These are phyloP conservation scores for Neophaeococcomyces mojaviensis DNA, from an alignment of 2,329 filamentous ascomycete species.

Conservation along the genomic window DNA sequence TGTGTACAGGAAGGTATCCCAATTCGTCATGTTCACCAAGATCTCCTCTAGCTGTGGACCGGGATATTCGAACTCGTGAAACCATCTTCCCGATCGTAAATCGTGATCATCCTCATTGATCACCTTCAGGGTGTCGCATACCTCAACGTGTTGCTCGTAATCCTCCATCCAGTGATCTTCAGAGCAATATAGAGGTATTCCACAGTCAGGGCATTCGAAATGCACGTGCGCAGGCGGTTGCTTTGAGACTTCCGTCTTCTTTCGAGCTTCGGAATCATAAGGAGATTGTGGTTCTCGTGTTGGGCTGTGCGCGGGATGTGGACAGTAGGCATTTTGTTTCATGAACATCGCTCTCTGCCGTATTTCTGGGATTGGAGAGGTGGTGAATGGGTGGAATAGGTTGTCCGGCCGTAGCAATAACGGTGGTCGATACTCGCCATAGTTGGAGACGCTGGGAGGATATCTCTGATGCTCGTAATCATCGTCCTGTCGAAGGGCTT, in stretches of 20 bases:
- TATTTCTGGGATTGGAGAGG: conserved; percentile 83
- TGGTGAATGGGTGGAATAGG: conserved; percentile 86
- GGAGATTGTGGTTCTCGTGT: conserved; percentile 61
- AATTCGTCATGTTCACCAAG: conserved; percentile 93
- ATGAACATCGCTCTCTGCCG: conserved; percentile 83
- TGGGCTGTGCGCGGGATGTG: conserved; percentile 77
- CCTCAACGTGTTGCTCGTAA: conserved; percentile 83
- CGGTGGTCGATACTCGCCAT: conserved; percentile 24
- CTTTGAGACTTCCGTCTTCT: conserved; percentile 39
- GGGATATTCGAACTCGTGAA: conserved; percentile 89
- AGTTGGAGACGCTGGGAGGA: conserved; percentile 14
- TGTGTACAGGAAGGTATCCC: conserved; percentile 86
- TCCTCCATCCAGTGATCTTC: conserved; percentile 94
- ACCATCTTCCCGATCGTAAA: conserved; percentile 78
- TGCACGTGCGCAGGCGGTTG: conserved; percentile 69
- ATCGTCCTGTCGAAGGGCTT: conserved; percentile 11
- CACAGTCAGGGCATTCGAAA: conserved; percentile 95
- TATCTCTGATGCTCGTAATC: conserved; percentile 20
- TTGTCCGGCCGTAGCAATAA: conserved; percentile 61
- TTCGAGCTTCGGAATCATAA: conserved; percentile 55
- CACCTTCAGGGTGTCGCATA: conserved; percentile 83
- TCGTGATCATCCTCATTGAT: conserved; percentile 99
- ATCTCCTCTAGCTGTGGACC: conserved; percentile 85
- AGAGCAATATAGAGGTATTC: conserved; percentile 85
- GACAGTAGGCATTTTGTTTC: conserved; percentile 85